These are phyloP conservation scores for Artemisia argyi DNA, from an alignment of 129 eudicot species.

Conservation along the genomic window DNA sequence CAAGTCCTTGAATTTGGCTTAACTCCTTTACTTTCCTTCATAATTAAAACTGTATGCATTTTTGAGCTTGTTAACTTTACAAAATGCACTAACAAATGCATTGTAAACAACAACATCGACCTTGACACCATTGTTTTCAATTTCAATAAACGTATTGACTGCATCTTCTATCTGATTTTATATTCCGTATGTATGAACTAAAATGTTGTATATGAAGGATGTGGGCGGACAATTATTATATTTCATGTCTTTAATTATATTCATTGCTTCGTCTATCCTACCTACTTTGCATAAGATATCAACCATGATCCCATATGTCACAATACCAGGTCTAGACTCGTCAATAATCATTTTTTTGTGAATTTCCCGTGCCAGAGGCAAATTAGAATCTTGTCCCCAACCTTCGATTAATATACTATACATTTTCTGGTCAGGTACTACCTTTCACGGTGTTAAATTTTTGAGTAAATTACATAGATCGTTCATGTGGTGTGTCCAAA, in stretches of 20 bases:
- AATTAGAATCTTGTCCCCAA: constrained; percentile 92
- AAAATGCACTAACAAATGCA: constrained; percentile 83
- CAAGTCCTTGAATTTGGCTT: constrained; percentile 84
- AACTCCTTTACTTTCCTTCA: constrained; percentile 69
- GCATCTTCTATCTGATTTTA: constrained; percentile 88
- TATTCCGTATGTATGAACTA: constrained; percentile 82
- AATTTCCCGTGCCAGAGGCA: constrained; percentile 80
- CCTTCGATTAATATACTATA: constrained; percentile 90
- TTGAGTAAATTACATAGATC: too few species aligned
- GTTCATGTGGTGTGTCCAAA: too few species aligned
- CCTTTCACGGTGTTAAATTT: constrained; percentile 64
- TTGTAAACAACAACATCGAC: constrained; percentile 86
- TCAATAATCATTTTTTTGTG: constrained; percentile 63
- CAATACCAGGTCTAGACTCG: constrained; percentile 75
- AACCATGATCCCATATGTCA: constrained; percentile 90
- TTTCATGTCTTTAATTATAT: constrained; percentile 65
- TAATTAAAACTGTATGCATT: constrained; percentile 74
- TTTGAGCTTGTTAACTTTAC: constrained; percentile 67
- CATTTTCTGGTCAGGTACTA: constrained; percentile 74
- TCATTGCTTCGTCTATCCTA: constrained; percentile 78
- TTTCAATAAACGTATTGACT: constrained; percentile 77
- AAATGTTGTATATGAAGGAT: constrained; percentile 78
- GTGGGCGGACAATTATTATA: constrained; percentile 61
- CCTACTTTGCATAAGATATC: constrained; percentile 87
- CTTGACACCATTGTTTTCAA: constrained; percentile 65